Base-by-base conservation (phyloP, 2,329 filamentous ascomycete genomes). In the Pestalotiopsis sp. region DNA sequence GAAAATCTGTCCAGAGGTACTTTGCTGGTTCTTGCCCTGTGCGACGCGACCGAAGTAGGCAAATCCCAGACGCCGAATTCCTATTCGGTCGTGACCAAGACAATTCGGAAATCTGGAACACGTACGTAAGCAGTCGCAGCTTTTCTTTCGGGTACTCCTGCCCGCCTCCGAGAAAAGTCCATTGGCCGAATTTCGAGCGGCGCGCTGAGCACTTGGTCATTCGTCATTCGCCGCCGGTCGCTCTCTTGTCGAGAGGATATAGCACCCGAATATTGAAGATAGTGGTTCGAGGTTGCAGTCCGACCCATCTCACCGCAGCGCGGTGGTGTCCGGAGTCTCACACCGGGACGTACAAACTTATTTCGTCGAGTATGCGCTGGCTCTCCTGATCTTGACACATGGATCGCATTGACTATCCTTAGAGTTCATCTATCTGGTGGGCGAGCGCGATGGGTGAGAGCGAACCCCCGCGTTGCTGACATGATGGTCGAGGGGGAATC, bases 291-390 rank as follows among this genome's bases (percentile, higher is more conserved):
- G 36, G 38, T 49, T 45, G 63, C n/a, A 36, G 13, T 25, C 23
- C 36, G 31, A 49, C 36, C 39, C 39, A 64, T 64, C 45, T 65
- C 45, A 65, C 63, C 31, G 45, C 63, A 58, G 63, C 17, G 27
- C 45, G 45, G 45, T 57, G 41, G n/a, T 64, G 62, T 52, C 13
- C 45, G 25, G 63, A 65, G 63, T 65, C 63, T 65, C 63, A 65
- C 63, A 38, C 63, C 63, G 63, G 63, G 45, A 20, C 63, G 45
- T 49, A 65, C 63, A 65, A 65, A 45, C 63, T 65, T 36, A 65
- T 65, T 36, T 65, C 20, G 38, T 20, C 20, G 41, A 14, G 63
- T 31, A n/a, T 57, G n/a, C 45, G 59, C n/a, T 62, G 59, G 31
- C 49, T 58, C 49, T 31, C 45, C 17, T 31, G 52, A 58, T 27